These are phyloP conservation scores for Sugiyamaella valdiviana DNA, from an alignment of 805 yeast species.

Conservation along the genomic window DNA sequence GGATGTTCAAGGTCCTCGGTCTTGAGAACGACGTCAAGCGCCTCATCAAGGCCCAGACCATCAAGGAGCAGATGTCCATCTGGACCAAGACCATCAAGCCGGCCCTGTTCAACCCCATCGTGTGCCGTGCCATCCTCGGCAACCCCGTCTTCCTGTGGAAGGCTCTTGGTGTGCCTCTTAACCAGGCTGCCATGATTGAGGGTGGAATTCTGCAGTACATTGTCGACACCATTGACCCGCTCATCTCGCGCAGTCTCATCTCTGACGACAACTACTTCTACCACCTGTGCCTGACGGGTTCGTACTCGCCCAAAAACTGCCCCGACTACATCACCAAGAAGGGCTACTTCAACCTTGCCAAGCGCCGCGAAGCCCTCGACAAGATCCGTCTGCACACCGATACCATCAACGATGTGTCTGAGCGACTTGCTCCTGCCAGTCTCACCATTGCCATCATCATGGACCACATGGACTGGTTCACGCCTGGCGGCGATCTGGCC, in stretches of 20 bases:
- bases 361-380: conserved; percentile 49
- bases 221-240: conserved; percentile 72
- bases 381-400: conserved; percentile 75
- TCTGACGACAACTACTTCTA: conserved; percentile 74
- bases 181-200: conserved; percentile 78
- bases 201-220: conserved; percentile 64
- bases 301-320: conserved; percentile 56
- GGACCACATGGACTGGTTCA: conserved; percentile 94
- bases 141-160: conserved; percentile 84
- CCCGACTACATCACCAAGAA: conserved; percentile 65
- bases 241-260: conserved; percentile 55
- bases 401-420: conserved; percentile 66
- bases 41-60: conserved; percentile 50
- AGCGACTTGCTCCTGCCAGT: conserved; percentile 53
- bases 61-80: conserved; percentile 56
- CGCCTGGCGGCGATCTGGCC: conserved; percentile 50
- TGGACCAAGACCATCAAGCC: conserved; percentile 65
- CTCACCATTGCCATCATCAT: conserved; percentile 73
- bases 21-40: conserved; percentile 45
- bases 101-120: conserved; percentile 61
- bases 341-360: conserved; percentile 48
- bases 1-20: conserved; percentile 49
- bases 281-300: conserved; percentile 59
- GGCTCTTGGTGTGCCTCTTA: conserved; percentile 82
- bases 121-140: conserved; percentile 63